Conservation (phyloP, 306 rosid genomes). For the Pyrus bretschneideri region DNA sequence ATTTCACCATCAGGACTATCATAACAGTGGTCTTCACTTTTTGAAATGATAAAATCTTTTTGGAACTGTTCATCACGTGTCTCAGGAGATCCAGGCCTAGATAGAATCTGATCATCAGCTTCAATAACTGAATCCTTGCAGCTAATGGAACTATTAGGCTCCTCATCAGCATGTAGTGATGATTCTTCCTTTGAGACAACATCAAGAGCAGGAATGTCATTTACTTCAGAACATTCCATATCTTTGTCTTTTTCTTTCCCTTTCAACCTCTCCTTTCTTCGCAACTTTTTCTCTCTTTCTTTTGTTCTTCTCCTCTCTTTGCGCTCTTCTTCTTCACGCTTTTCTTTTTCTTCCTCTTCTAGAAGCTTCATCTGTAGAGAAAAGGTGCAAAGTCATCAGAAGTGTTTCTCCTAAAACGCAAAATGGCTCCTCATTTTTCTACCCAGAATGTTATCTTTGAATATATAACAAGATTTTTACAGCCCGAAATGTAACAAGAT, state of each 20-base stretch:
- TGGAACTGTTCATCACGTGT: conserved; percentile 45
- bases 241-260: conserved; percentile 85
- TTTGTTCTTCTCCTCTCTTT: conserved; percentile 85
- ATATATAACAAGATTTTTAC: conserved; percentile 14
- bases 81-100: conserved; percentile 51
- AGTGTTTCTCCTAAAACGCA: conserved; percentile 10
- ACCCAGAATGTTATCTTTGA: conserved; percentile 8
- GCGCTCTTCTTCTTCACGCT: conserved; percentile 97
- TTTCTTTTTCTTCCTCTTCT: conserved; percentile 99
- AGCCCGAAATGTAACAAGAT: conserved; percentile 15
- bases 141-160: conserved; percentile 43
- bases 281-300: conserved; percentile 88
- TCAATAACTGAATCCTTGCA: conserved; percentile 40
- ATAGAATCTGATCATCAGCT: conserved; percentile 41
- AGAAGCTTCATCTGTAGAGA: conserved; percentile 82
- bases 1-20: conserved; percentile 49
- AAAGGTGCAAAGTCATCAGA: conserved; percentile 19
- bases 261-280: conserved; percentile 92
- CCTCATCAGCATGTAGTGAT: conserved; percentile 47
- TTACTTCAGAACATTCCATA: conserved; percentile 41
- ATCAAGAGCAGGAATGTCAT: conserved; percentile 29
- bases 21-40: conserved; percentile 33
- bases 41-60: conserved; percentile 31
- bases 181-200: conserved; percentile 59
- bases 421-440: conserved; percentile 1